These are phyloP conservation scores for Blastocystis sp. DNA, from an alignment of 352 stramenopile genomes.

Conservation along the genomic window DNA sequence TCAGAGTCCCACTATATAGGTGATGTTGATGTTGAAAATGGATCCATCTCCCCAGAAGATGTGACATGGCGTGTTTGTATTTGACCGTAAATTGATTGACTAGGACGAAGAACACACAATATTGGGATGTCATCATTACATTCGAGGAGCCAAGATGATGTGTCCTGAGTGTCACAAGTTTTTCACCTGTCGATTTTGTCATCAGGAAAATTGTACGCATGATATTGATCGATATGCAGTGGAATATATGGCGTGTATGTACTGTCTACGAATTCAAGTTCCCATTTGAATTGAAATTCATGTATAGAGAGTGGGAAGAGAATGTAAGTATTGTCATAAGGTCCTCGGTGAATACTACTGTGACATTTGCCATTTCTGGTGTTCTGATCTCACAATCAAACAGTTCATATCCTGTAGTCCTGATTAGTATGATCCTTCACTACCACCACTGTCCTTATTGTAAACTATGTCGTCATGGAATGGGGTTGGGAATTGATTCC, in stretches of 20 bases:
- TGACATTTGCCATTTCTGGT: slow-evolving; percentile 66
- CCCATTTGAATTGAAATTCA: background rate
- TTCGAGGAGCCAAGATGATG: slow-evolving; percentile 61
- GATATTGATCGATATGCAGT: slow-evolving; percentile 49
- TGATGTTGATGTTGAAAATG: slow-evolving; percentile 32
- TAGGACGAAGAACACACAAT: slow-evolving; percentile 45
- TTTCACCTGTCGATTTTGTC: slow-evolving; percentile 67
- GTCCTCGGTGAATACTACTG: slow-evolving; percentile 61
- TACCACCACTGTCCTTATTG: slow-evolving; percentile 63
- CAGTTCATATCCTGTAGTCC: slow-evolving; percentile 46
- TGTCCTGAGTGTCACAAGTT: slow-evolving; percentile 64
- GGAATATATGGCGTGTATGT: slow-evolving; percentile 68
- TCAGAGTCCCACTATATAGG: slow-evolving; percentile 1
- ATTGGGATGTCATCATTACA: slow-evolving; percentile 52
- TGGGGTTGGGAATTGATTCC: slow-evolving; percentile 47
- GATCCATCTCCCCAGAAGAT: background rate
- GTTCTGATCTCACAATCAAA: background rate
- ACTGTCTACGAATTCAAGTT: slow-evolving; percentile 65
- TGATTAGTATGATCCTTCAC: background rate
- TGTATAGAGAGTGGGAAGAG: slow-evolving; percentile 9
- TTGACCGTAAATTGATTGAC: background rate
- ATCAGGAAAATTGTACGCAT: slow-evolving; percentile 27
- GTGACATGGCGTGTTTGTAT: slow-evolving; percentile 31
- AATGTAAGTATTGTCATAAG: slow-evolving; percentile 50
- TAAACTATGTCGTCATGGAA: slow-evolving; percentile 50